A percentile compares a stretch with the other conserved stretches of the same genome.
phyloP scores from a whole-genome alignment of 805 yeast species.

The Metschnikowia sp. region DNA sequence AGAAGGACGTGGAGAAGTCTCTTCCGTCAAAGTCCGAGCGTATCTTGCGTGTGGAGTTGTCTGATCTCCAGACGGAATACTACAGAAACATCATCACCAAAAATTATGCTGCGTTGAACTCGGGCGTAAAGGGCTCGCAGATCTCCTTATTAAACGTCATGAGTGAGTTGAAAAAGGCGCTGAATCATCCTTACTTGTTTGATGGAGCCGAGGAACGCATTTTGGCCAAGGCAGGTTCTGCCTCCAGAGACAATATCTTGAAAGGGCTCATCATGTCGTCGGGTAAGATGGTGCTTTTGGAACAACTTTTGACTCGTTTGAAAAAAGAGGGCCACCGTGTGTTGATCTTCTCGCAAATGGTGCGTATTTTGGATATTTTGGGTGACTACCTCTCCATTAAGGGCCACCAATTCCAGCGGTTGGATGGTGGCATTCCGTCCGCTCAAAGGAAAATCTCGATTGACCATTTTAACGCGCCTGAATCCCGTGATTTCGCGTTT shows the following conservation, averaged over 20 bases:
- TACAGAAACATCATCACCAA: constrained; percentile 90
- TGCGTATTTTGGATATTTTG: constrained; percentile 87
- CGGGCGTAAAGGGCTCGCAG: constrained; percentile 71
- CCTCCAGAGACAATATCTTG: constrained; percentile 72
- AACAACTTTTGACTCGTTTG: constrained; percentile 79
- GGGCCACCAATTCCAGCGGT: constrained; percentile 83
- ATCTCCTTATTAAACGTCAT: constrained; percentile 85
- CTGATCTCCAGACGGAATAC: constrained; percentile 93
- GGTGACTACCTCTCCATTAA: constrained; percentile 90
- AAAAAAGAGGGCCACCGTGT: constrained; percentile 95
- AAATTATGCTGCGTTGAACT: constrained; percentile 86
- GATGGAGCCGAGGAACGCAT: constrained; percentile 89
- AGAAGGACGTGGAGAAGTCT: constrained; percentile 96
- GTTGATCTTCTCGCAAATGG: constrained; percentile 95
- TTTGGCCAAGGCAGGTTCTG: constrained; percentile 56
- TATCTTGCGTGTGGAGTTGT: constrained; percentile 88
- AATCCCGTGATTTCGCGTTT: constrained; percentile 86
- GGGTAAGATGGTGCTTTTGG: constrained; percentile 96
- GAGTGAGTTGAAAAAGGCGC: constrained; percentile 95
- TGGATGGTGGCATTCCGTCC: constrained; percentile 96
- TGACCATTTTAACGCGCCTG: constrained; percentile 95
- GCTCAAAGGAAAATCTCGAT: constrained; percentile 90
- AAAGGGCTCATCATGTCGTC: constrained; percentile 96
- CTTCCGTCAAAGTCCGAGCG: constrained; percentile 95
- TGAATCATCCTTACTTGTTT: constrained; percentile 94